Conservation (phyloP, 2,329 filamentous ascomycete species). For the Lecanoromycetidae sp. region DNA sequence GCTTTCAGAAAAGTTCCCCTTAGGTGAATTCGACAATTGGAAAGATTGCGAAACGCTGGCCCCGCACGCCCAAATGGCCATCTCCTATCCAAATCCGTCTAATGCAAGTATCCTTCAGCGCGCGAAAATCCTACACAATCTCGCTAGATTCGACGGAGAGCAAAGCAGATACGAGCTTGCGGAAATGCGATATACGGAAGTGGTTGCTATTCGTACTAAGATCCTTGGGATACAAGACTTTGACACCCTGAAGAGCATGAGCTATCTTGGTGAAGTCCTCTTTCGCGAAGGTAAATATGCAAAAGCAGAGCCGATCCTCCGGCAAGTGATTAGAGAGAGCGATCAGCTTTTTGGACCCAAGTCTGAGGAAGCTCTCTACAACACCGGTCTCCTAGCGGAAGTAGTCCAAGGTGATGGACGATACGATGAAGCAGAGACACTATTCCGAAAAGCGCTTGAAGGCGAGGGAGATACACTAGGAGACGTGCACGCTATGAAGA, state of each 20-base stretch:
- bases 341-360: too few relatives aligned
- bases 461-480: too few relatives aligned
- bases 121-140: neutral
- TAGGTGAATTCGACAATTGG: neutral
- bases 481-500: too few relatives aligned
- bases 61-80: neutral
- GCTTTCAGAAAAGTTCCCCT: neutral
- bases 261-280: too few relatives aligned
- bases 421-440: too few relatives aligned
- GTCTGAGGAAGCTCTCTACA: too few relatives aligned
- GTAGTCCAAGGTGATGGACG: too few relatives aligned
- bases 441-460: too few relatives aligned
- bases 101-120: neutral
- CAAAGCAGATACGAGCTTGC: neutral
- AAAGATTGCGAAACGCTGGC: neutral
- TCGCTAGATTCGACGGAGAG: neutral
- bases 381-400: too few relatives aligned
- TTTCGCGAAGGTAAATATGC: too few relatives aligned
- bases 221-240: neutral
- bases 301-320: too few relatives aligned
- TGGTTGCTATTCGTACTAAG: neutral
- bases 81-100: neutral
- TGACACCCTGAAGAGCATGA: neutral
- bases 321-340: too few relatives aligned
- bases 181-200: neutral